Evolutionary conservation across 768 basidiomycete species (phyloP), one percentile per base, ranked within the genome.

Genomic region (Wakefieldia striispora): DNA sequence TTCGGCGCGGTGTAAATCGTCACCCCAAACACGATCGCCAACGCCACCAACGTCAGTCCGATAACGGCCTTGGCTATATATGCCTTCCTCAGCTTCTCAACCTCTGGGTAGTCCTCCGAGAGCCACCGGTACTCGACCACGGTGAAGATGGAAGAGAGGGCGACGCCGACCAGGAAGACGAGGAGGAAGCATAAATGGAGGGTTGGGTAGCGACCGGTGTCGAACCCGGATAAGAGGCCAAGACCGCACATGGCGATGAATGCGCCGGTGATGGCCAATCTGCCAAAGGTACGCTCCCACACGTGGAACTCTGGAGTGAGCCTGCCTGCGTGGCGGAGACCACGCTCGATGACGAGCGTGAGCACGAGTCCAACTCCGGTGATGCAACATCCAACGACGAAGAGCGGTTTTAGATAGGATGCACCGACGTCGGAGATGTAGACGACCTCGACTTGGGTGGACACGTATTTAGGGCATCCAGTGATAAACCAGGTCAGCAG

Each of bases 361-460:
- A 83, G 67, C 57, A 86, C 69, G 65, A 91, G 87, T 0, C 75
- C 71, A 3, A 78, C 66, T 7, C 77, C 82, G 2, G 88, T 88
- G 50, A 88, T 76, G 34, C 72, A 70, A 56, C 82, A 84, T 7
- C 82, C 83, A 14, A 75, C 71, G 43, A 91, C 71, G 59, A 91
- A 91, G 33, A 91, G 74, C 3, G 89, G 88, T 62, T 91, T 90
- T 38, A 91, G 70, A 44, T 76, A 72, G 55, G 76, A 77, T 17
- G 89, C 88, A n/a, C 84, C 88, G 31, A 90, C 68, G 58, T 91
- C 87, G 36, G 86, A 88, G 41, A 91, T 88, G 65, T 85, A 88
- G n/a, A 82, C 80, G 44, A 88, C 79, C 1, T 66, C 65, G 19
- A 77, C 76, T 33, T 81, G 75, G 63, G 77, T 73, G 13, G 83